Evolutionary conservation across 2,329 filamentous ascomycete species (phyloP).

Genomic region (Aquanectria penicillioides): DNA sequence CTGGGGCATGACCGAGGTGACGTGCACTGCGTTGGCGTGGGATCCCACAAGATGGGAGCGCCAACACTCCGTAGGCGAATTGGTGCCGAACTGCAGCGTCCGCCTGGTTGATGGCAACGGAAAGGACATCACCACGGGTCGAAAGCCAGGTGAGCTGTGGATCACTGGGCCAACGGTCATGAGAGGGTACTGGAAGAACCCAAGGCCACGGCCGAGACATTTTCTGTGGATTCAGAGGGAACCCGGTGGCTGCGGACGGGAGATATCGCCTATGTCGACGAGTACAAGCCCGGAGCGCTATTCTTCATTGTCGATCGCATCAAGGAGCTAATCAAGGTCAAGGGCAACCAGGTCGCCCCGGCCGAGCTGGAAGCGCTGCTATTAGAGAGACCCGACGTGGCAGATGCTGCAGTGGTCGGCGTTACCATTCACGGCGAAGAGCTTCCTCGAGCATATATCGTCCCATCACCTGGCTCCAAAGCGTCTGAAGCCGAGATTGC

Average conservation of each 20-base stretch:
- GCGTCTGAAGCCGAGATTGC: slow-evolving; percentile 58
- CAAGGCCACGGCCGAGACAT: slow-evolving; percentile 71
- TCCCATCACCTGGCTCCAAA: slow-evolving; percentile 54
- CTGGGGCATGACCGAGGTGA: slow-evolving; percentile 89
- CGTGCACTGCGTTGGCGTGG: slow-evolving; percentile 75
- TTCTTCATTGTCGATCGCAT: slow-evolving; percentile 77
- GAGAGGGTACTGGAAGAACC: slow-evolving; percentile 80
- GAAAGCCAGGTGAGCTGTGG: slow-evolving; percentile 75
- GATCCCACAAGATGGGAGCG: slow-evolving; percentile 64
- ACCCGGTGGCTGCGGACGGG: slow-evolving; percentile 78
- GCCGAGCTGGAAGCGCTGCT: slow-evolving; percentile 80
- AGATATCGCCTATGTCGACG: slow-evolving; percentile 74
- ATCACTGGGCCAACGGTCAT: slow-evolving; percentile 77
- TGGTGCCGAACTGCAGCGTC: slow-evolving; percentile 58
- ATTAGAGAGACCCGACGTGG: slow-evolving; percentile 74
- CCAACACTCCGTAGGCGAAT: slow-evolving; percentile 31
- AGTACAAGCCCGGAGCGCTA: slow-evolving; percentile 57
- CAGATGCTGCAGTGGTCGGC: slow-evolving; percentile 73
- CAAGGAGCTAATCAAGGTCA: slow-evolving; percentile 71
- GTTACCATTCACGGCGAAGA: slow-evolving; percentile 57
- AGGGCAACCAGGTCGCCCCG: slow-evolving; percentile 80
- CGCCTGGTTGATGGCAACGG: slow-evolving; percentile 70
- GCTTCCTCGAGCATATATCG: slow-evolving; percentile 69
- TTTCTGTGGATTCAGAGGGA: slow-evolving; percentile 55
- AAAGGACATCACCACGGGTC: slow-evolving; percentile 57